phyloP scores from a whole-genome alignment of 805 yeast species.

The Wickerhamia fluorescens region DNA sequence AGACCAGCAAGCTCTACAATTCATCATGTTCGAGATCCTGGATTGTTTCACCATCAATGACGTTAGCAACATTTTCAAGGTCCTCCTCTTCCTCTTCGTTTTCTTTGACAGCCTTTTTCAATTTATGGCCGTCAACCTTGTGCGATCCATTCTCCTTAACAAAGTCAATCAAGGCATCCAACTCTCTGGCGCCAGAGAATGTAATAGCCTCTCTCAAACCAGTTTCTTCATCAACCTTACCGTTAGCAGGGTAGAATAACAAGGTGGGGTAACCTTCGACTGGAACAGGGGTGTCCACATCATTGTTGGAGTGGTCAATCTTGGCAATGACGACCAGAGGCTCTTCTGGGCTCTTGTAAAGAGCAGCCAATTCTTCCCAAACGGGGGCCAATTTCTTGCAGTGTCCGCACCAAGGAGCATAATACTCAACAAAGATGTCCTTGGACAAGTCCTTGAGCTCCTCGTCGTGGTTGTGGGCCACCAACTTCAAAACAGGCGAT shows the following conservation, averaged over 20 bases:
- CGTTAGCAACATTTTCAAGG: slow-evolving; percentile 2
- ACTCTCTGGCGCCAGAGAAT: slow-evolving; percentile 65
- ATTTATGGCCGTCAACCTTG: slow-evolving; percentile 42
- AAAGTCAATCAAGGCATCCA: slow-evolving; percentile 64
- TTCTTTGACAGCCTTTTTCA: slow-evolving; percentile 22
- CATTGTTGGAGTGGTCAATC: slow-evolving; percentile 85
- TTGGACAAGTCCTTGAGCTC: slow-evolving; percentile 49
- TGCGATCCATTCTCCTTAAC: slow-evolving; percentile 61
- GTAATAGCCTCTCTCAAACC: slow-evolving; percentile 48
- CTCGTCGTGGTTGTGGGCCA: slow-evolving; percentile 74
- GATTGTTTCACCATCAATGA: slow-evolving; percentile 10
- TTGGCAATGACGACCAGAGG: slow-evolving; percentile 69
- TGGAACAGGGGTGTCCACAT: slow-evolving; percentile 59
- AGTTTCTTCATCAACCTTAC: slow-evolving; percentile 33
- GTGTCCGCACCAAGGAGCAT: slow-evolving; percentile 98
- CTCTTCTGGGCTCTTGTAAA: slow-evolving; percentile 43
- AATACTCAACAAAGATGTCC: slow-evolving; percentile 83
- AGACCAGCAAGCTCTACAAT: no score
- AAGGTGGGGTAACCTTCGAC: slow-evolving; percentile 92
- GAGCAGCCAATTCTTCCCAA: slow-evolving; percentile 78
- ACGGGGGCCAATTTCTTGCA: slow-evolving; percentile 86
- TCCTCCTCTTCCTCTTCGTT: slow-evolving; percentile 15
- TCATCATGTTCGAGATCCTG: slow-evolving; percentile 35
- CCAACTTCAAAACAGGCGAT: slow-evolving; percentile 64
- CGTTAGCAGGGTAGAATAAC: slow-evolving; percentile 77